Conservation (phyloP, 257 asterid species). For the Lantana camara region DNA sequence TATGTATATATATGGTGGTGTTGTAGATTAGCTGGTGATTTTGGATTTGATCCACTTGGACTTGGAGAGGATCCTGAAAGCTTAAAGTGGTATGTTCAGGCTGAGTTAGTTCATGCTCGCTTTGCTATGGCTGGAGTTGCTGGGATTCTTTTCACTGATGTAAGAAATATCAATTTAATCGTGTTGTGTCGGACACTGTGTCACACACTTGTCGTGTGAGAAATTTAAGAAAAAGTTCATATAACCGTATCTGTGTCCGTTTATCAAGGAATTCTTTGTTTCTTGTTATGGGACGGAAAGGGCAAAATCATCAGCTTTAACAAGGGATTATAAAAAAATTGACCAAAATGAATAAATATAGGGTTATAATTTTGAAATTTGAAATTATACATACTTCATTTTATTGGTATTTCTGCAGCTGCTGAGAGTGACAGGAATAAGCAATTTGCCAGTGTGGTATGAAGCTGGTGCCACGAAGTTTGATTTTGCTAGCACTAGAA, state of each 20-base stretch:
- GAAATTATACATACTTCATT: neutral
- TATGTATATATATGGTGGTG: no score
- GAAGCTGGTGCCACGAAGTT: constrained; percentile 92
- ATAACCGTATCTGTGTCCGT: no score
- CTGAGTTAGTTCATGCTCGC: constrained; percentile 87
- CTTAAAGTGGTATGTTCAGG: constrained; percentile 90
- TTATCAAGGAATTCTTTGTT: no score
- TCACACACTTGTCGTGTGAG: no score
- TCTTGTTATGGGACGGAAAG: no score
- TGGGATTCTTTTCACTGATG: constrained; percentile 83
- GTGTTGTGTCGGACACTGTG: no score
- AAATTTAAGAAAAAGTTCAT: no score
- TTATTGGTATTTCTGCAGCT: constrained; percentile 42
- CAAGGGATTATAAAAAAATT: no score
- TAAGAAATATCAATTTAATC: constrained; percentile 38
- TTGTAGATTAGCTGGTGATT: constrained; percentile 83
- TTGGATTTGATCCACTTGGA: constrained; percentile 88
- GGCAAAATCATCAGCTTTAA: no score
- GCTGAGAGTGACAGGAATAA: constrained; percentile 72
- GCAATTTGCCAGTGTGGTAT: constrained; percentile 83
- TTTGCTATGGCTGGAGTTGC: constrained; percentile 98
- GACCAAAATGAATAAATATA: no score
- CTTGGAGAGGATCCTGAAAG: constrained; percentile 92
- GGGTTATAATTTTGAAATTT: no score
- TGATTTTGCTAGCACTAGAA: constrained; percentile 67